Conservation (phyloP, 129 eudicot species). For the Daucus carota region DH1_v3.0 NC_030383.2:51933501-51934000, state of each 20-base stretch:
- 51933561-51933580: no score
- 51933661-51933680: background rate
- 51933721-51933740: background rate
- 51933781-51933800: background rate
- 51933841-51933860: conserved; percentile 1
- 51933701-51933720: background rate
- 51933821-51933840: background rate
- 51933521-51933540: background rate
- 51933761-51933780: background rate
- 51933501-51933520: background rate
- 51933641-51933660: background rate
- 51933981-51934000: conserved; percentile 44
- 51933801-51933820: background rate
- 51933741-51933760: background rate
- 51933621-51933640: background rate
- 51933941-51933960: conserved; percentile 67
- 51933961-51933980: conserved; percentile 52
- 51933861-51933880: background rate
- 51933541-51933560: background rate
- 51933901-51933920: background rate
- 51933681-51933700: background rate
- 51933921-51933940: conserved; percentile 46
- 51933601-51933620: background rate
- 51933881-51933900: background rate
- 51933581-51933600: background rate